These are phyloP conservation scores for Aspergillus japonicus DNA, from an alignment of 2,329 filamentous ascomycete genomes.

Conservation along the genomic window DNA sequence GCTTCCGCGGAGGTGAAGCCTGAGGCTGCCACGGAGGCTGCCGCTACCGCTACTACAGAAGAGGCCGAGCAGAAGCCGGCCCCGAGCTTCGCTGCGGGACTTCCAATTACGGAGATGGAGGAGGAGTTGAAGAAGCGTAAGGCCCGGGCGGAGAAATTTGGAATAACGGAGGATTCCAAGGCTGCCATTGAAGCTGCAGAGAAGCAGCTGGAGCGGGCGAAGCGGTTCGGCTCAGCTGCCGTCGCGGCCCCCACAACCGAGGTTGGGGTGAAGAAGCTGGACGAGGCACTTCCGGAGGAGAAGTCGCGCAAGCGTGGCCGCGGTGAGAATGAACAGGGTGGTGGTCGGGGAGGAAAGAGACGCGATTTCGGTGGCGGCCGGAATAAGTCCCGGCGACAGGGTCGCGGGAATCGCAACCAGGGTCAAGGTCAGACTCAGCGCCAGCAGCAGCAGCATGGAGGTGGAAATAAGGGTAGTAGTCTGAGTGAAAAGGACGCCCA, in stretches of 20 bases:
- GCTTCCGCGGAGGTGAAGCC: slow-evolving; percentile 25
- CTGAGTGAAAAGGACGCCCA: slow-evolving; percentile 43
- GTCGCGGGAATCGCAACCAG: slow-evolving; percentile 23
- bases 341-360: slow-evolving; percentile 44
- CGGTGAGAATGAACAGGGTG: slow-evolving; percentile 35
- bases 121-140: slow-evolving; percentile 50
- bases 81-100: slow-evolving; percentile 42
- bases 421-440: slow-evolving; percentile 19
- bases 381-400: slow-evolving; percentile 28
- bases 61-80: slow-evolving; percentile 34
- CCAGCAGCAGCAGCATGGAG: slow-evolving; percentile 18
- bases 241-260: slow-evolving; percentile 15
- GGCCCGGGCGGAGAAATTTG: slow-evolving; percentile 50
- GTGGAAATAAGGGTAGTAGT: slow-evolving; percentile 15
- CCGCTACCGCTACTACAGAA: slow-evolving; percentile 15
- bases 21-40: slow-evolving; percentile 14
- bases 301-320: slow-evolving; percentile 42
- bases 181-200: slow-evolving; percentile 42
- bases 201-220: slow-evolving; percentile 47
- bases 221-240: slow-evolving; percentile 44
- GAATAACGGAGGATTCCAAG: slow-evolving; percentile 43
- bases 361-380: slow-evolving; percentile 35
- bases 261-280: slow-evolving; percentile 42
- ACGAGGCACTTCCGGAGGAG: slow-evolving; percentile 47
- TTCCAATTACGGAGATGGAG: slow-evolving; percentile 46